Conservation (phyloP, 164 flowering plant genomes). For the Vitis rotundifolia region DNA sequence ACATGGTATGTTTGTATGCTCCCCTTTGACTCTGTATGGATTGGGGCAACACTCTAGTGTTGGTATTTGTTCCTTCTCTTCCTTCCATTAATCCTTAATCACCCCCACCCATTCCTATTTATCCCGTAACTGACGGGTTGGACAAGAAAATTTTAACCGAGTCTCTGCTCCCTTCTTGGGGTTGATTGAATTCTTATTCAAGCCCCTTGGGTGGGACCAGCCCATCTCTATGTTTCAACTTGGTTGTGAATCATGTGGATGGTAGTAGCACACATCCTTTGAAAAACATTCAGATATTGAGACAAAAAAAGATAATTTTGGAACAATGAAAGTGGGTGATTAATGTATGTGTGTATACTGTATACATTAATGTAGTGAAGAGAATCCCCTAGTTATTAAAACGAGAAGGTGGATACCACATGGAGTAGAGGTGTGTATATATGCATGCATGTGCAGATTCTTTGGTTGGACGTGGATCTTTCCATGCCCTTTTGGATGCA, state of each 20-base stretch:
- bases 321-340: too few relatives aligned
- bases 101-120: too few relatives aligned
- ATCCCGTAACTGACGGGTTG: too few relatives aligned
- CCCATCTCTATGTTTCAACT: neutral
- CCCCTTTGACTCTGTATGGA: slow-evolving; percentile 19
- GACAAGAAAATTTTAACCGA: too few relatives aligned
- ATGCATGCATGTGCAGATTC: neutral
- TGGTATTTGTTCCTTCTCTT: neutral
- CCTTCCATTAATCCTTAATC: neutral
- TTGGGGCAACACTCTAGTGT: slow-evolving; percentile 12
- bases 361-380: too few relatives aligned
- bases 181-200: too few relatives aligned
- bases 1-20: slow-evolving; percentile 29
- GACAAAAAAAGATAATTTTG: too few relatives aligned
- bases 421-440: neutral
- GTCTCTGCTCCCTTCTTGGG: too few relatives aligned
- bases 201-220: too few relatives aligned
- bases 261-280: slow-evolving; percentile 7
- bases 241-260: neutral
- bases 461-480: neutral
- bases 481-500: neutral
- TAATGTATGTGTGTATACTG: too few relatives aligned
- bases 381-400: too few relatives aligned
- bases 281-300: slow-evolving; percentile 4
- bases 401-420: neutral